Evolutionary conservation across 179 eudicot species (phyloP).

Genomic region (Gypsophila paniculata): DNA sequence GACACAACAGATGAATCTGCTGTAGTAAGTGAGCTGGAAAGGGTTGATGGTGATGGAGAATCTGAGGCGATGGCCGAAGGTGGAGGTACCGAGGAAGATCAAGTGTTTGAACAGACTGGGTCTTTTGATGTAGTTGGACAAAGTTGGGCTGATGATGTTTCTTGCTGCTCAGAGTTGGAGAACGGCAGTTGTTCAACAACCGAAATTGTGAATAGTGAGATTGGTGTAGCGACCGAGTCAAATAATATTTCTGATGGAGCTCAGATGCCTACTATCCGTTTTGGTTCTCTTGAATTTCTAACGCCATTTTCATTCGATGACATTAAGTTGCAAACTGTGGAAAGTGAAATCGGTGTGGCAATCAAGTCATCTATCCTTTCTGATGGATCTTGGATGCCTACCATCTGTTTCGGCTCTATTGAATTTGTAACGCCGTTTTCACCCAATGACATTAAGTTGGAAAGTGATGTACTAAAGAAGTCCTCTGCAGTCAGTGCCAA

Average conservation of each 20-base stretch:
- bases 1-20: constrained; percentile 3
- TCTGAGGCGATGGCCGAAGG: constrained; percentile 15
- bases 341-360: constrained; percentile 23
- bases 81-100: constrained; percentile 22
- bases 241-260: constrained; percentile 14
- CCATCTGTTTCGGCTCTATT: constrained; percentile 37
- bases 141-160: constrained; percentile 17
- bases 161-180: constrained; percentile 21
- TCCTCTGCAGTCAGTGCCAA: constrained; percentile 12
- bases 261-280: constrained; percentile 26
- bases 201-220: constrained; percentile 19
- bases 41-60: constrained; percentile 23
- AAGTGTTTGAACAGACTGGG: constrained; percentile 16
- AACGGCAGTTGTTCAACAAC: constrained; percentile 20
- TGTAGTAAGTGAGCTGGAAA: constrained; percentile 14
- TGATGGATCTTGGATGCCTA: constrained; percentile 20
- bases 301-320: constrained; percentile 18
- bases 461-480: constrained; percentile 24
- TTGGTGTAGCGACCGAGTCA: constrained; percentile 23
- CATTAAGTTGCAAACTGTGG: constrained; percentile 24
- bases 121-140: constrained; percentile 21
- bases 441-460: constrained; percentile 21
- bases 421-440: constrained; percentile 22
- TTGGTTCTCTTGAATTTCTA: constrained; percentile 34
- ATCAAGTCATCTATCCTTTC: constrained; percentile 14